A percentile compares a stretch with the other conserved stretches of the same genome.
Evolutionary conservation across 805 yeast genomes (phyloP).

Genomic region (Candida arabinofermentans): DNA sequence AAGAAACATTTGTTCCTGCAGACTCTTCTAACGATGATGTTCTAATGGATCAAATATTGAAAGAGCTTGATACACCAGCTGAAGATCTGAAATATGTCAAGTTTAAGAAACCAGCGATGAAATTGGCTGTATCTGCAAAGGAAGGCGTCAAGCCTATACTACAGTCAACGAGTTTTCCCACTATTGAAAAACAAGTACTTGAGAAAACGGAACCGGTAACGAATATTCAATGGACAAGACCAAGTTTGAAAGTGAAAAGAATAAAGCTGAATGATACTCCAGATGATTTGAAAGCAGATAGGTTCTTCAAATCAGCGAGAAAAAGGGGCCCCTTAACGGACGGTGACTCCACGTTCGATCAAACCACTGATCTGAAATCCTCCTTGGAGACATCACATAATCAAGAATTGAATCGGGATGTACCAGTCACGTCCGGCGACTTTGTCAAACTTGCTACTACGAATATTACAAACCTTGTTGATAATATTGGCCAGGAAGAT

Average conservation of each 20-base stretch:
- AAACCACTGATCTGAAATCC: too few relatives aligned
- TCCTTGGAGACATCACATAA: not conserved
- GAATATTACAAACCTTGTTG: constrained; percentile 6
- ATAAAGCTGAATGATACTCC: constrained; percentile 16
- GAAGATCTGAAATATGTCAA: constrained; percentile 18
- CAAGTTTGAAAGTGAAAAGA: constrained; percentile 26
- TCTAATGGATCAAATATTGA: constrained; percentile 27
- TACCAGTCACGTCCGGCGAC: not conserved
- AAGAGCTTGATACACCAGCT: constrained; percentile 15
- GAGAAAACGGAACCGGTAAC: constrained; percentile 8
- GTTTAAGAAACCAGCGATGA: constrained; percentile 35
- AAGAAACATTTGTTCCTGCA: not conserved
- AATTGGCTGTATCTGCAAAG: constrained; percentile 2
- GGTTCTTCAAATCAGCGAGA: constrained; percentile 2
- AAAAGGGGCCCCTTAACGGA: too few relatives aligned
- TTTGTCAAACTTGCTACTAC: not conserved
- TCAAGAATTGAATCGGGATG: not conserved
- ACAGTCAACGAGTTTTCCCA: constrained; percentile 1
- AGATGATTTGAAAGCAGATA: constrained; percentile 3
- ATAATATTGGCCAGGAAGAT: constrained; percentile 23
- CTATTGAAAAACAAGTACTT: constrained; percentile 15
- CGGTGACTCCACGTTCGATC: too few relatives aligned
- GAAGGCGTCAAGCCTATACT: not conserved
- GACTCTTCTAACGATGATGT: constrained; percentile 1
- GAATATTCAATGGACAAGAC: constrained; percentile 21